Conservation (phyloP, 2,329 filamentous ascomycete genomes). For the Hypoxylon sp. region DNA sequence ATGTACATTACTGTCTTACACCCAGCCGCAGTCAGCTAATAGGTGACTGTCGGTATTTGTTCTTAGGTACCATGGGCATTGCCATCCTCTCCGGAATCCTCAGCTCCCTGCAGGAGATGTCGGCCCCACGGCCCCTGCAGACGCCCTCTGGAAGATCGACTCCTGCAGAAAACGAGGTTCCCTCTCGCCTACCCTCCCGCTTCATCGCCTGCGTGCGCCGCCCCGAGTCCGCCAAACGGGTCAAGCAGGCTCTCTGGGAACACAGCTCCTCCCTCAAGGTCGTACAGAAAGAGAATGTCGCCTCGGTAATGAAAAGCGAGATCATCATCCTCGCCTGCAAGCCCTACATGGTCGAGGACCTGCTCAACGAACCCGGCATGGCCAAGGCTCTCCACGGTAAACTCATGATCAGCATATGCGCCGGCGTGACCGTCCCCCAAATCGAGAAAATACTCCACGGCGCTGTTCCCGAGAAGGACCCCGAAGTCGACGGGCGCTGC, state of each 20-base stretch:
- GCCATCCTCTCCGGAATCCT: conserved; percentile 87
- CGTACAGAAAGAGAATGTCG: conserved; percentile 79
- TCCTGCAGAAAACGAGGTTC: conserved; percentile 62
- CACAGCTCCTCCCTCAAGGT: conserved; percentile 76
- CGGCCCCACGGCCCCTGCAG: conserved; percentile 63
- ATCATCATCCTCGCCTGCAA: conserved; percentile 86
- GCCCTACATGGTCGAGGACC: conserved; percentile 78
- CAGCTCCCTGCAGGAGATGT: conserved; percentile 73
- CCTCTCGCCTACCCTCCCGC: conserved; percentile 74
- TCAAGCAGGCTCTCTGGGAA: conserved; percentile 75
- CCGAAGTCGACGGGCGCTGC: conserved; percentile 66
- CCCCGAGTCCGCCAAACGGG: conserved; percentile 76
- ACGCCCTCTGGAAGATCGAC: conserved; percentile 62
- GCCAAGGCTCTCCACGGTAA: conserved; percentile 81
- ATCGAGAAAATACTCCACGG: conserved; percentile 76
- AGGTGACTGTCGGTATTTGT: conserved; percentile 28
- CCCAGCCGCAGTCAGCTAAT: conserved; percentile 20
- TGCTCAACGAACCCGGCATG: conserved; percentile 79
- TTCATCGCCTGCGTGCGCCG: conserved; percentile 88
- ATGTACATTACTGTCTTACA: conserved; percentile 2
- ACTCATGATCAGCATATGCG: conserved; percentile 84
- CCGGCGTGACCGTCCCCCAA: conserved; percentile 79
- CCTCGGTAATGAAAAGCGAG: conserved; percentile 76
- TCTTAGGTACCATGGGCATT: conserved; percentile 83
- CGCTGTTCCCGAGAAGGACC: conserved; percentile 63